Evolutionary conservation across 257 asterid species (phyloP), one percentile per base, ranked within the genome.

Genomic region (Ilex asprella): DNA sequence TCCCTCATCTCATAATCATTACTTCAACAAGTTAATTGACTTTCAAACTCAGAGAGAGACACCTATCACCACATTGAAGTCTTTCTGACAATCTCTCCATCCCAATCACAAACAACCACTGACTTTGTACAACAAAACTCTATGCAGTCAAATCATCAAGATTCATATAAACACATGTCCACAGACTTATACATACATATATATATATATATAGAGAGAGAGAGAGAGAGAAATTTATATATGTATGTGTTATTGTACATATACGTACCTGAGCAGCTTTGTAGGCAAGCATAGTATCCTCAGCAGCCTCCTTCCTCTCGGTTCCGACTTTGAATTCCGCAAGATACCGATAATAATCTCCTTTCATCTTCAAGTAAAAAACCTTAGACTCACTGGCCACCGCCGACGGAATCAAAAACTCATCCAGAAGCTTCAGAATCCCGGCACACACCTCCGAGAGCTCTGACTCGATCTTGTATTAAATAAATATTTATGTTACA

Each of bases 331-430:
- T 21, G 27, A 21, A 21, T 21, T 21, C 27, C 27, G 27, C 27
- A 21, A 21, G 27, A 21, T 85, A 85, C 75, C 93, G 66, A 60
- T 81, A 55, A 71, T 86, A 86, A 75, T 86, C 94, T 13, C 88
- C 91, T 68, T 83, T 86, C 94, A 86, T 86, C 80, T 86, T 86
- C 88, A 83, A 67, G 30, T 81, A 86, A 67, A 86, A 86, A n/a
- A 85, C 85, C 75, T 78, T 85, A 0, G 94, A 79, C 60, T 85
- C 94, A 3, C 88, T 60, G 2, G 88, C 60, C 39, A 64, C 59
- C 2, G 83, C 88, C 16, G 83, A 70, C 0, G 88, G 91, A 30
- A 86, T 75, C 78, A 86, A 56, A 59, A 58, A 30, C 11, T 73
- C 79, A 39, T 56, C 59, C 47, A 86, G 63, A 32, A 86, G 64